A percentile compares a stretch with the other conserved stretches of the same genome.
Conservation (phyloP, 2,329 filamentous ascomycete genomes). For the Trichoderma polysporum region DNA sequence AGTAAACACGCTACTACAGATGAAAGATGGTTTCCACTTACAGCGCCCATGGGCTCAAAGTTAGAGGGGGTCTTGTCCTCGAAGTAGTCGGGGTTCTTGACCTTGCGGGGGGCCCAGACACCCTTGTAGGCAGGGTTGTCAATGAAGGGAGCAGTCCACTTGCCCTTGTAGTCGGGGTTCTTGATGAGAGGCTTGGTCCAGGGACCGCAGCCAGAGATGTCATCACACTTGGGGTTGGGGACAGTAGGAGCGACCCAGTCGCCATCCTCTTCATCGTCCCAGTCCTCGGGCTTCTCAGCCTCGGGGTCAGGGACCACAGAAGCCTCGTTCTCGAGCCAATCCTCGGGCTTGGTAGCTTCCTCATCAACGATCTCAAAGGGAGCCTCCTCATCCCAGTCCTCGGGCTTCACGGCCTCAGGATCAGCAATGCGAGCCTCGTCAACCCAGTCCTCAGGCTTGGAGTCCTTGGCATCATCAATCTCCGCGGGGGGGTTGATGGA, state of each 20-base stretch:
- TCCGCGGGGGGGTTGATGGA: constrained; percentile 92
- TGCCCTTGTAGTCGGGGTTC: constrained; percentile 98
- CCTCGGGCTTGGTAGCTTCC: constrained; percentile 85
- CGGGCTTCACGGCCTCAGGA: constrained; percentile 91
- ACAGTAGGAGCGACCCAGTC: constrained; percentile 92
- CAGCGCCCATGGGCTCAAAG: constrained; percentile 96
- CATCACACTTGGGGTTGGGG: constrained; percentile 93
- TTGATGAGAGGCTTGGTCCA: constrained; percentile 91
- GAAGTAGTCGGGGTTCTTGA: constrained; percentile 92
- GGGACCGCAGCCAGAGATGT: constrained; percentile 88
- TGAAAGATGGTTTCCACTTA: constrained; percentile 51
- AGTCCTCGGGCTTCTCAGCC: constrained; percentile 96
- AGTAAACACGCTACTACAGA: background rate
- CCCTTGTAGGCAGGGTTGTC: constrained; percentile 99
- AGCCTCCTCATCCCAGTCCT: constrained; percentile 98
- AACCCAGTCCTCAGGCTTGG: constrained; percentile 94
- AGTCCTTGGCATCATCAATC: constrained; percentile 92
- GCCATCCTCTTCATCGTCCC: constrained; percentile 99
- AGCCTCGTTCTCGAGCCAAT: constrained; percentile 93
- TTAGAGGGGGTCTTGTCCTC: constrained; percentile 97
- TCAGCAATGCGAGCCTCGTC: constrained; percentile 89
- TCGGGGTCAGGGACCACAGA: constrained; percentile 84
- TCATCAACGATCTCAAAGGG: constrained; percentile 95
- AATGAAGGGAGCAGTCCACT: constrained; percentile 89
- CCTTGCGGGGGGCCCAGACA: constrained; percentile 90